These are phyloP conservation scores for Penicillium sp. DNA, from an alignment of 2,329 filamentous ascomycete genomes.

Conservation along the genomic window DNA sequence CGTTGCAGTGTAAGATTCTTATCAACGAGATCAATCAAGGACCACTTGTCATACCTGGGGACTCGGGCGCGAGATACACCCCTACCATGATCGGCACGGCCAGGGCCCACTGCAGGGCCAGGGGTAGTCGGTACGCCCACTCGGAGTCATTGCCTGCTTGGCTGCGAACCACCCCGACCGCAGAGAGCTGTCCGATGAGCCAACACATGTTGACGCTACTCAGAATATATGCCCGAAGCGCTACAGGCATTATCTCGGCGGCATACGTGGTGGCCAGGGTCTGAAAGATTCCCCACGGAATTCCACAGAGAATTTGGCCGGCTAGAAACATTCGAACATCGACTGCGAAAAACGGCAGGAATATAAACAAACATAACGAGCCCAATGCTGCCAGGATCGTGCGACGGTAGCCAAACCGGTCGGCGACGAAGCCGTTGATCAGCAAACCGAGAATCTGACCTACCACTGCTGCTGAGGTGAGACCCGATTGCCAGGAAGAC, in stretches of 20 bases:
- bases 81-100: neutral
- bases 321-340: neutral
- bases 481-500: too few relatives aligned
- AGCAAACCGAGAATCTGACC: too few relatives aligned
- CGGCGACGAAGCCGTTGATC: too few relatives aligned
- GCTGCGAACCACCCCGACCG: neutral
- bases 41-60: neutral
- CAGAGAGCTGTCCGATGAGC: neutral
- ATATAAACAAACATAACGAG: neutral
- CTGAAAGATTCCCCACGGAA: neutral
- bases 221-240: neutral
- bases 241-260: neutral
- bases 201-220: neutral
- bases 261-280: neutral
- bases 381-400: too few relatives aligned
- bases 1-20: neutral
- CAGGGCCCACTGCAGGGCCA: neutral
- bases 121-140: neutral
- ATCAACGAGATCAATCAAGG: neutral
- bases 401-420: too few relatives aligned
- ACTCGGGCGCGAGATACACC: neutral
- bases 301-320: neutral
- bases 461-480: too few relatives aligned
- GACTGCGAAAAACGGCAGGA: neutral
- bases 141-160: neutral